Conservation (phyloP, 2,329 filamentous ascomycete genomes). For the Diaporthe batatas region DNA sequence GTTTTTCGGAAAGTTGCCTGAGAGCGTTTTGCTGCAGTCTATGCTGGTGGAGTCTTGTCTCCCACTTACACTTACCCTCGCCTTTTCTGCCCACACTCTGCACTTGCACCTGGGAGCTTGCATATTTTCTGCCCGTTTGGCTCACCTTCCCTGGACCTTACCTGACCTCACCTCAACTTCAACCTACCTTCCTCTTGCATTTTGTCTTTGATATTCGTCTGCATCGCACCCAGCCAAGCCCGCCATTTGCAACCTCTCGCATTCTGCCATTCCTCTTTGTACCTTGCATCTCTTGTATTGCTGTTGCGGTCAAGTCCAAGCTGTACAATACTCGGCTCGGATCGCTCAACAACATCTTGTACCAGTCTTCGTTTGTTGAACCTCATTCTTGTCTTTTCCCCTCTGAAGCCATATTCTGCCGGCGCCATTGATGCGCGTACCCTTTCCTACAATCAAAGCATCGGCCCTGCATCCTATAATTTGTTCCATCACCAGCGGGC, state of each 20-base stretch:
- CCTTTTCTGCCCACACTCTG: neutral
- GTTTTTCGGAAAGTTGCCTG: constrained; percentile 64
- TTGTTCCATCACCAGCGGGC: constrained; percentile 80
- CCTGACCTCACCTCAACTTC: neutral
- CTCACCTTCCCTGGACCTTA: neutral
- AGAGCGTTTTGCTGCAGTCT: constrained; percentile 35
- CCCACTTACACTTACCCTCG: neutral
- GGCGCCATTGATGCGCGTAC: constrained; percentile 82
- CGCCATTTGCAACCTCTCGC: neutral
- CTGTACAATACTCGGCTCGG: neutral
- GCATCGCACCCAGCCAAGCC: neutral
- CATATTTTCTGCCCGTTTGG: constrained; percentile 12
- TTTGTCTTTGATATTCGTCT: neutral
- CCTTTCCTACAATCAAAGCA: constrained; percentile 69
- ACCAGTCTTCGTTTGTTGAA: constrained; percentile 37
- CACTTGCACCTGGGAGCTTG: constrained; percentile 1
- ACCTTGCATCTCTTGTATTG: constrained; percentile 2
- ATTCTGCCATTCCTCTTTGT: constrained; percentile 20
- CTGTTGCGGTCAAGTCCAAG: constrained; percentile 25
- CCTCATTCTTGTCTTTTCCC: constrained; percentile 43
- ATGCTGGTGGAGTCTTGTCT: constrained; percentile 25
- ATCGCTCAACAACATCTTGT: neutral
- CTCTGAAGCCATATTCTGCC: constrained; percentile 77
- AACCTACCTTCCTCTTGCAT: neutral
- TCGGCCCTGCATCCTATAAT: constrained; percentile 57